A percentile compares a stretch with the other conserved stretches of the same genome.
phyloP scores from a whole-genome alignment of 495 filamentous ascomycete genomes.

The Penicillium samsonianum region DNA sequence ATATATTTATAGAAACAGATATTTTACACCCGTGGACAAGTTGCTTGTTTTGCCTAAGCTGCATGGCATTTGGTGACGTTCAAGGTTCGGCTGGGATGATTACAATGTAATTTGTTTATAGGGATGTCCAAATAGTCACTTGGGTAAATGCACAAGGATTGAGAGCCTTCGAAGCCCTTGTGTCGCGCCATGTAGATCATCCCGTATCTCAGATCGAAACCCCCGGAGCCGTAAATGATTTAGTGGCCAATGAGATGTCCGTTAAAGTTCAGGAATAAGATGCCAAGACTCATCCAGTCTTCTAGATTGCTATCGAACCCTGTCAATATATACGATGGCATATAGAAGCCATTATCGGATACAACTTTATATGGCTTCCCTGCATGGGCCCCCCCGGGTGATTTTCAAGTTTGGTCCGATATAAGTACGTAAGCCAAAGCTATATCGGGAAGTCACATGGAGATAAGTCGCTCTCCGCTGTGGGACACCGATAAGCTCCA shows the following conservation, averaged over 20 bases:
- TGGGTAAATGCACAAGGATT: not conserved
- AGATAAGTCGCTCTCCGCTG: slow-evolving; percentile 11
- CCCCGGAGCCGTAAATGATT: slow-evolving; percentile 3
- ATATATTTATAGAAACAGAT: slow-evolving; percentile 13
- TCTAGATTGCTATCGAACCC: not conserved
- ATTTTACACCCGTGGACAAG: not conserved
- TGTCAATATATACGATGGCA: not conserved
- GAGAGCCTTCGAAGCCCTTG: not conserved
- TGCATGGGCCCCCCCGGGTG: not conserved
- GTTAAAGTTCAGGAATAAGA: not conserved
- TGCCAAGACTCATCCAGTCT: not conserved
- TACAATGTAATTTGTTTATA: not conserved
- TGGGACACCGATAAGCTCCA: slow-evolving; percentile 13
- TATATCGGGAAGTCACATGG: slow-evolving; percentile 3
- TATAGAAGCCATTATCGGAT: not conserved
- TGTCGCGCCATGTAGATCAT: slow-evolving; percentile 8
- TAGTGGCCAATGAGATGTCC: slow-evolving; percentile 3
- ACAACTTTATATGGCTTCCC: not conserved
- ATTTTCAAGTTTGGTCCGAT: not conserved
- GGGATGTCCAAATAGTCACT: not conserved
- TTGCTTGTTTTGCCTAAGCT: slow-evolving; percentile 2
- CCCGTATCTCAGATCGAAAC: slow-evolving; percentile 11
- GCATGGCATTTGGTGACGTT: not conserved
- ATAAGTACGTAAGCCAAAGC: not conserved
- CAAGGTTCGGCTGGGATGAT: not conserved